These are phyloP conservation scores for Eruca vesicaria DNA, from an alignment of 441 rosid genomes.

Conservation along the genomic window DNA sequence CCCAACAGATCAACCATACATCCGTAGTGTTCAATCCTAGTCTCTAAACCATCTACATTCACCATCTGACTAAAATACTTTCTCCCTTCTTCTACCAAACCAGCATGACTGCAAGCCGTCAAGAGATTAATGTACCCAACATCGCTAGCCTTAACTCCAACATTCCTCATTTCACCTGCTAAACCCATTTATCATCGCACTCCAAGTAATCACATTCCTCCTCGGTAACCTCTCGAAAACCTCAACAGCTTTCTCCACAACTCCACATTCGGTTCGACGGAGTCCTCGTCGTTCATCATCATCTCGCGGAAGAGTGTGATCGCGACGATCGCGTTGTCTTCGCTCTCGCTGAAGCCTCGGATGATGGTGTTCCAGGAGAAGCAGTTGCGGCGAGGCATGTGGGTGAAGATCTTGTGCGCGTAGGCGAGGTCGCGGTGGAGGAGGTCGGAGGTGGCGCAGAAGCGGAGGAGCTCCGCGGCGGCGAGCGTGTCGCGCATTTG, in stretches of 20 bases:
- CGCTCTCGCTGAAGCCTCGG: conserved; percentile 54
- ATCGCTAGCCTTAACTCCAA: conserved; percentile 35
- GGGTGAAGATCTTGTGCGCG: conserved; percentile 46
- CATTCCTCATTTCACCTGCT: conserved; percentile 41
- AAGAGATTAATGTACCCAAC: conserved; percentile 45
- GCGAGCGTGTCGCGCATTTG: conserved; percentile 61
- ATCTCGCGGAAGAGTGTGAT: conserved; percentile 44
- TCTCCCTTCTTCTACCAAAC: conserved; percentile 44
- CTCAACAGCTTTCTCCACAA: conserved; percentile 44
- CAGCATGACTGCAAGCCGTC: conserved; percentile 50
- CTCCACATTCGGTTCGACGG: conserved; percentile 47
- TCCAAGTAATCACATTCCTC: conserved; percentile 47
- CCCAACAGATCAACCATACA: conserved; percentile 56
- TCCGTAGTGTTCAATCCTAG: conserved; percentile 50
- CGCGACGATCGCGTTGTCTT: conserved; percentile 35
- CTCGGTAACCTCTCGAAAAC: conserved; percentile 43
- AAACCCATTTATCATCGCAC: conserved; percentile 46
- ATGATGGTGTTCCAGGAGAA: conserved; percentile 76
- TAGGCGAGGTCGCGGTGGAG: conserved; percentile 41
- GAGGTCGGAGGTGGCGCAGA: conserved; percentile 42
- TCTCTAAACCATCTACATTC: conserved; percentile 40
- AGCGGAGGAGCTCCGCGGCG: conserved; percentile 60
- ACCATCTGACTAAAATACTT: conserved; percentile 42
- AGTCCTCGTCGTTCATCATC: conserved; percentile 50
- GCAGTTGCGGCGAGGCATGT: conserved; percentile 54